Conservation (phyloP, 2,329 filamentous ascomycete species). For the Xylariaceae sp. region DNA sequence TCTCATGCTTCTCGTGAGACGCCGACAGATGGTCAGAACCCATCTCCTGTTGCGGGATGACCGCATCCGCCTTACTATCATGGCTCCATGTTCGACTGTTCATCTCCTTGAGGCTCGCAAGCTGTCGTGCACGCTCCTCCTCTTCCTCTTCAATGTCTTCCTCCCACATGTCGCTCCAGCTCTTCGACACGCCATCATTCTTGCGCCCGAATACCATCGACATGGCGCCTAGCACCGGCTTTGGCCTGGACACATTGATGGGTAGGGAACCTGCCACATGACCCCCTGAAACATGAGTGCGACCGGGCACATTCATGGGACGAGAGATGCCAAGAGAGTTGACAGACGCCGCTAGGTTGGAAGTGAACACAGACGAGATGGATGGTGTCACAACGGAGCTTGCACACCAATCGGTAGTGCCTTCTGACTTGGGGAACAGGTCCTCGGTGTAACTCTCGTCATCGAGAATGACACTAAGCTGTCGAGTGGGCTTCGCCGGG, state of each 20-base stretch:
- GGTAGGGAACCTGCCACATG: slow-evolving; percentile 65
- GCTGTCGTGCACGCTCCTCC: slow-evolving; percentile 57
- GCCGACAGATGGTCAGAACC: slow-evolving; percentile 40
- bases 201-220: slow-evolving; percentile 74
- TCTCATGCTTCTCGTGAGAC: slow-evolving; percentile 38
- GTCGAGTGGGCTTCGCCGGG: slow-evolving; percentile 64
- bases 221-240: slow-evolving; percentile 62
- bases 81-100: slow-evolving; percentile 77
- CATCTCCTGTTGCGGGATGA: slow-evolving; percentile 35
- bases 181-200: slow-evolving; percentile 82
- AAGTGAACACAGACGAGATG: slow-evolving; percentile 77
- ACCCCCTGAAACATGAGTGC: slow-evolving; percentile 49
- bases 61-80: slow-evolving; percentile 53
- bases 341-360: slow-evolving; percentile 74
- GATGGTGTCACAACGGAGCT: slow-evolving; percentile 72
- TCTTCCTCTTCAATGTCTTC: slow-evolving; percentile 78
- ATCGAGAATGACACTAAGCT: slow-evolving; percentile 81
- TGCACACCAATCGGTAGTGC: slow-evolving; percentile 71
- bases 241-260: slow-evolving; percentile 73
- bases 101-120: slow-evolving; percentile 56
- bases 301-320: slow-evolving; percentile 38
- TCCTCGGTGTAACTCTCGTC: slow-evolving; percentile 78
- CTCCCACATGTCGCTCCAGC: slow-evolving; percentile 98
- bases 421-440: slow-evolving; percentile 73
- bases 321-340: slow-evolving; percentile 60